Conservation (phyloP, 805 yeast genomes). For the Candida broadrunensis region DNA sequence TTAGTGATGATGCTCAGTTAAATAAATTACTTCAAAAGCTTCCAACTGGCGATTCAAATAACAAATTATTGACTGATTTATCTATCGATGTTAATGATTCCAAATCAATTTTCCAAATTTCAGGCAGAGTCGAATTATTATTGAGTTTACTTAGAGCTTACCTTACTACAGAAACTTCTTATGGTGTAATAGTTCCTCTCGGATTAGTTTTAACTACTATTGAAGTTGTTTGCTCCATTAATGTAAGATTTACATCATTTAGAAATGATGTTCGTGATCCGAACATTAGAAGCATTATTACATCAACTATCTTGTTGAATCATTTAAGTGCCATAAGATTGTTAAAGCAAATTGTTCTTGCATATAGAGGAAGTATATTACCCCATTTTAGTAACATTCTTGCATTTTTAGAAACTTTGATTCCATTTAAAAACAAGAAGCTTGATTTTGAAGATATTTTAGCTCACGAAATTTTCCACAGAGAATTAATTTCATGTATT, state of each 20-base stretch:
- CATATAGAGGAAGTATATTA: slow-evolving; percentile 36
- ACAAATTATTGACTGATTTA: slow-evolving; percentile 45
- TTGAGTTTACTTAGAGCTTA: slow-evolving; percentile 38
- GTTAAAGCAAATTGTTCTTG: slow-evolving; percentile 30
- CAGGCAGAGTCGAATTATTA: slow-evolving; percentile 49
- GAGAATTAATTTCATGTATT: slow-evolving; percentile 31
- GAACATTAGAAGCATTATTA: slow-evolving; percentile 42
- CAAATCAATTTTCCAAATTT: slow-evolving; percentile 46
- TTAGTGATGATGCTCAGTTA: slow-evolving; percentile 54
- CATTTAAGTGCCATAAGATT: slow-evolving; percentile 46
- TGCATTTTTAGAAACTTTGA: slow-evolving; percentile 52
- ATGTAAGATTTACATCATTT: slow-evolving; percentile 52
- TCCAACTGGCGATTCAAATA: slow-evolving; percentile 10
- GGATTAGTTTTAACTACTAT: slow-evolving; percentile 51
- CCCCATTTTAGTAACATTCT: slow-evolving; percentile 52
- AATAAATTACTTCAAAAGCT: slow-evolving; percentile 36
- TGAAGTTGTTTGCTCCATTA: slow-evolving; percentile 56
- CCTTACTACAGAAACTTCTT: slow-evolving; percentile 49
- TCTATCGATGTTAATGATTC: slow-evolving; percentile 60
- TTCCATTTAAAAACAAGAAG: slow-evolving; percentile 48
- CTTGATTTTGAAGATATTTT: slow-evolving; percentile 30
- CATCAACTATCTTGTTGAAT: slow-evolving; percentile 39
- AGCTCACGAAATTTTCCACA: slow-evolving; percentile 36
- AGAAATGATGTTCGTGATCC: slow-evolving; percentile 59
- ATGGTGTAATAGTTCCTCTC: slow-evolving; percentile 58